Evolutionary conservation across 306 rosid genomes (phyloP), one percentile per base, ranked within the genome.

Genomic region (Astragalus glycyphyllos): DNA sequence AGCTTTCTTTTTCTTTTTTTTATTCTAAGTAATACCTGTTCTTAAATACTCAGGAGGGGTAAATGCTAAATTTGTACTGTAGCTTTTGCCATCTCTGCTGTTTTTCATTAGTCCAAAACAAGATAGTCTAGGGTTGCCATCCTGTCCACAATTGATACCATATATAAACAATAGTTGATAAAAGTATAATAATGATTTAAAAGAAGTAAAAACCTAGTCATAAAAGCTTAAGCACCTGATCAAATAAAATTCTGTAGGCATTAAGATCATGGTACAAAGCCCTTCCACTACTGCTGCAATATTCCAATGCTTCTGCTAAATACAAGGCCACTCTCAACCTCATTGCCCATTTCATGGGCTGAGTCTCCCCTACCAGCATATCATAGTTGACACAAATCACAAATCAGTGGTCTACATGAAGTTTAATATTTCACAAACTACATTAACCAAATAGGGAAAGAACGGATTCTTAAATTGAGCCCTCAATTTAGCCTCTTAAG

Each of bases 291-390:
- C 68, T 85, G 81, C 88, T 86, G 89, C 97, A 90, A 77, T 87
- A 90, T 49, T 90, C 98, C 81, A 90, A 81, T 46, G 95, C 98
- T 83, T 94, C 97, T 16, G 98, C 97, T 37, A 94, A 82, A 87
- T 87, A 84, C 80, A 94, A 77, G 48, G 97, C 98, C 84, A 94
- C 97, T 64, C 97, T 92, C 83, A 90, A 85, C 89, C 98, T 89
- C 98, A 94, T 90, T 26, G 92, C 88, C 97, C 98, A 94, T 84
- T 94, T 90, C 97, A 94, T 89, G 5, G 97, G 98, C 79, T 90
- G 95, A 5, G 81, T 20, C 73, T 92, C 98, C 98, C 98, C 98
- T 92, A 26, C 35, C 69, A 79, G 8, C 74, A 11, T 44, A 51
- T 26, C 3, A 1, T 40, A 40, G 65, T 67, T 53, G 75, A 77